A percentile compares a stretch with the other conserved stretches of the same genome.
Evolutionary conservation across 208 protist genomes (phyloP).

Genomic region (Wallacemonas sp.): DNA sequence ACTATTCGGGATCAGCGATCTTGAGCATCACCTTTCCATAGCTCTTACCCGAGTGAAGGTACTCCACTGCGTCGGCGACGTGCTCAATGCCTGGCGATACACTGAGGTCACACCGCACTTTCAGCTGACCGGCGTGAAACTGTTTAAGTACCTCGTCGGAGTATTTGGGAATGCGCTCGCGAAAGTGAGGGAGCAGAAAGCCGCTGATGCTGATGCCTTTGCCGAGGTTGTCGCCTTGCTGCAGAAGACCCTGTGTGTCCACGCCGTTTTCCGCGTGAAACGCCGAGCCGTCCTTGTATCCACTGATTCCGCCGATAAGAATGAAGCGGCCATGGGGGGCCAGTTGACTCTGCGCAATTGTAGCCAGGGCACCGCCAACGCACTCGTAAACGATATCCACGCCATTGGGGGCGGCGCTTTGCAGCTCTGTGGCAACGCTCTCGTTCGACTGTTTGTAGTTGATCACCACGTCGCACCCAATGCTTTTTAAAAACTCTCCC

Average conservation of each 20-base stretch:
- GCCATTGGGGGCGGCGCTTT: conserved; percentile 27
- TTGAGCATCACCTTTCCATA: conserved; percentile 33
- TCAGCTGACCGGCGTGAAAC: conserved; percentile 13
- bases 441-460: conserved; percentile 38
- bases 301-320: conserved; percentile 44
- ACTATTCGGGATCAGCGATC: conserved; percentile 6
- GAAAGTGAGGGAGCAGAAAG: conserved; percentile 30
- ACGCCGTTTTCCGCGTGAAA: conserved; percentile 6
- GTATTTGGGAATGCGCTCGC: conserved; percentile 19
- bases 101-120: conserved; percentile 14
- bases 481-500: conserved; percentile 32
- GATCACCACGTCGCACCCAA: conserved; percentile 51
- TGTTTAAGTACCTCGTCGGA: conserved; percentile 19
- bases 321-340: conserved; percentile 28
- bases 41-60: conserved; percentile 32
- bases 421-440: conserved; percentile 22
- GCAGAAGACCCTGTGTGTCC: conserved; percentile 1
- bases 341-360: conserved; percentile 29
- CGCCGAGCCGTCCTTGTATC: conserved; percentile 26
- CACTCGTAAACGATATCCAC: conserved; percentile 57
- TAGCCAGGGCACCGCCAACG: conserved; percentile 36
- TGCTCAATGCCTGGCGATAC: conserved; percentile 19
- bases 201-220: conserved; percentile 14
- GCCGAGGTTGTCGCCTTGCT: not conserved
- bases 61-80: conserved; percentile 28